Evolutionary conservation across 176 grass and related monocot genomes (phyloP).

Genomic region (Oryza glumipatula): DNA sequence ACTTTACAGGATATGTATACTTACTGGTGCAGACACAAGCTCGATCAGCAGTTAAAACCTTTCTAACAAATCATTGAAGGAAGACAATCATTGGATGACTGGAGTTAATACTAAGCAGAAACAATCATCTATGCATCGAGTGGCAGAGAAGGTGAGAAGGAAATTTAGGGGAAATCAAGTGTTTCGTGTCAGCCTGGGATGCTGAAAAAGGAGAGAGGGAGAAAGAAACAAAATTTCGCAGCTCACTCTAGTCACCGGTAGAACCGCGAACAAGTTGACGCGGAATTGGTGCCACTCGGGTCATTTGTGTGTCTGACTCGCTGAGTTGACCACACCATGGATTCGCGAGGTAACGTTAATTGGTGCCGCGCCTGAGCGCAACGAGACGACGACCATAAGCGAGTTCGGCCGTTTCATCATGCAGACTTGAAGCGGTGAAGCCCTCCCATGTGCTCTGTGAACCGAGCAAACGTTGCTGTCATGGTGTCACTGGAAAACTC

Average conservation of each 20-base stretch:
- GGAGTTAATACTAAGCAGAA: background rate
- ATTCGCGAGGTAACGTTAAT: background rate
- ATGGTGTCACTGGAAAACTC: background rate
- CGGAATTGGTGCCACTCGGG: background rate
- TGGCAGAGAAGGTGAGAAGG: background rate
- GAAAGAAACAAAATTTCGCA: background rate
- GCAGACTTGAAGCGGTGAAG: background rate
- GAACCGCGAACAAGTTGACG: background rate
- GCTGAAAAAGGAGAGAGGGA: background rate
- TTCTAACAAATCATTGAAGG: background rate
- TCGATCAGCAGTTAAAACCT: background rate
- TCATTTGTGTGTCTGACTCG: background rate
- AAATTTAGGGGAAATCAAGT: background rate
- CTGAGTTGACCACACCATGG: background rate
- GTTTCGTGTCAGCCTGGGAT: background rate
- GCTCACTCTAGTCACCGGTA: background rate
- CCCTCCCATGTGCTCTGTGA: background rate
- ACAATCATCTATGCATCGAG: background rate
- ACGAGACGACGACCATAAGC: background rate
- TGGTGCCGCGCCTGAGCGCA: slow-evolving; percentile 39
- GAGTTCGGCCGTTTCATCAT: background rate
- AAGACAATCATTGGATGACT: background rate
- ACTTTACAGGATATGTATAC: background rate
- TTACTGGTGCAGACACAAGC: background rate
- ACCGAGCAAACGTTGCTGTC: slow-evolving; percentile 4